Evolutionary conservation across 176 grass and related monocot species (phyloP).

Genomic region (Phoenix dactylifera): DNA sequence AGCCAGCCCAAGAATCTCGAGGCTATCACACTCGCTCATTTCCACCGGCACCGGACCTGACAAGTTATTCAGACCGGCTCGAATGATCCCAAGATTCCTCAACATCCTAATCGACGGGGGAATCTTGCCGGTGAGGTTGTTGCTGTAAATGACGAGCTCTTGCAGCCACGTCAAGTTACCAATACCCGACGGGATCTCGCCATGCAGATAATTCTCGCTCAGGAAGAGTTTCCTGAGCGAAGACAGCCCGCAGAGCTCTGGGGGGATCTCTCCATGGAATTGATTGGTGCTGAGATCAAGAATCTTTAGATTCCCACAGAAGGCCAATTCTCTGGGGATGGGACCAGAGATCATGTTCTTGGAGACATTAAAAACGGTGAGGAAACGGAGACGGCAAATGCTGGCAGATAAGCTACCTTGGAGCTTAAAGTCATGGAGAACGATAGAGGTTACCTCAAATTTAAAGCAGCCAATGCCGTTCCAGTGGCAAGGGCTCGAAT

Average conservation of each 20-base stretch:
- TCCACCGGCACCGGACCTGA: slow-evolving; percentile 69
- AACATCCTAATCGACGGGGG: slow-evolving; percentile 47
- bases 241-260: slow-evolving; percentile 36
- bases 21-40: slow-evolving; percentile 47
- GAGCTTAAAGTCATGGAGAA: slow-evolving; percentile 56
- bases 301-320: slow-evolving; percentile 49
- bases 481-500: slow-evolving; percentile 53
- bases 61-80: slow-evolving; percentile 66
- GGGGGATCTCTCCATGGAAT: slow-evolving; percentile 47
- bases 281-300: slow-evolving; percentile 90
- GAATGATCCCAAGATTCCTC: slow-evolving; percentile 57
- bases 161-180: slow-evolving; percentile 52
- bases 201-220: slow-evolving; percentile 69
- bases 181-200: slow-evolving; percentile 42
- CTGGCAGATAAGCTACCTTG: slow-evolving; percentile 40
- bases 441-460: slow-evolving; percentile 48
- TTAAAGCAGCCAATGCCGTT: slow-evolving; percentile 56
- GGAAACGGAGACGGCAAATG: slow-evolving; percentile 48
- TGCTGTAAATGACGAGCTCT: slow-evolving; percentile 91
- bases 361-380: slow-evolving; percentile 68
- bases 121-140: slow-evolving; percentile 81
- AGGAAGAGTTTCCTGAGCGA: slow-evolving; percentile 61
- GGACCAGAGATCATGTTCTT: slow-evolving; percentile 53
- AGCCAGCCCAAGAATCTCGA: slow-evolving; percentile 79
- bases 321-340: slow-evolving; percentile 36